These are phyloP conservation scores for Dalbergia cultrata DNA, from an alignment of 306 rosid species.

Conservation along the genomic window DNA sequence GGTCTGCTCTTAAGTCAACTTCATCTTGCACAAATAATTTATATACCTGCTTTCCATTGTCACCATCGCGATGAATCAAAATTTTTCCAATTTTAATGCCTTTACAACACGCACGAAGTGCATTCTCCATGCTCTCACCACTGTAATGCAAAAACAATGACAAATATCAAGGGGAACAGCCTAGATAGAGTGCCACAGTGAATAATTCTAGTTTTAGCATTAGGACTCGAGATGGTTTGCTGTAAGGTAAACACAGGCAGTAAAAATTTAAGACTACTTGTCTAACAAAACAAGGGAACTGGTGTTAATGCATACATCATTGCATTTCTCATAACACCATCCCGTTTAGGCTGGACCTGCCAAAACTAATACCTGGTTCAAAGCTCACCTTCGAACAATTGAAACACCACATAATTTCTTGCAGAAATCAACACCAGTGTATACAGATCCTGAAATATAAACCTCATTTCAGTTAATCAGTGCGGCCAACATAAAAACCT, in stretches of 20 bases:
- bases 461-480: conserved; percentile 32
- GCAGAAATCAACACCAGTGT: conserved; percentile 98
- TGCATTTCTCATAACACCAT: conserved; percentile 33
- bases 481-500: neutral
- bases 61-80: conserved; percentile 98
- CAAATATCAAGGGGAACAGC: conserved; percentile 27
- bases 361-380: conserved; percentile 62
- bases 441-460: conserved; percentile 75
- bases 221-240: conserved; percentile 18
- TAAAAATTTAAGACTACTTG: conserved; percentile 32
- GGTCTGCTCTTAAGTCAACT: conserved; percentile 19
- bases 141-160: conserved; percentile 59
- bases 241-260: conserved; percentile 5
- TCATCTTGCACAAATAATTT: conserved; percentile 21
- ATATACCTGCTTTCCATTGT: conserved; percentile 88
- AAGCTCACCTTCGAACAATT: conserved; percentile 92
- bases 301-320: conserved; percentile 1
- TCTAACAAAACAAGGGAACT: conserved; percentile 31
- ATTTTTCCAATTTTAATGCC: conserved; percentile 99
- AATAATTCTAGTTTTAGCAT: conserved; percentile 15
- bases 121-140: conserved; percentile 99
- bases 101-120: conserved; percentile 97
- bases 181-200: neutral
- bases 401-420: conserved; percentile 97
- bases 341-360: conserved; percentile 36